phyloP scores from a whole-genome alignment of 1,284 basidiomycete species.

The Irpex sp. region DNA sequence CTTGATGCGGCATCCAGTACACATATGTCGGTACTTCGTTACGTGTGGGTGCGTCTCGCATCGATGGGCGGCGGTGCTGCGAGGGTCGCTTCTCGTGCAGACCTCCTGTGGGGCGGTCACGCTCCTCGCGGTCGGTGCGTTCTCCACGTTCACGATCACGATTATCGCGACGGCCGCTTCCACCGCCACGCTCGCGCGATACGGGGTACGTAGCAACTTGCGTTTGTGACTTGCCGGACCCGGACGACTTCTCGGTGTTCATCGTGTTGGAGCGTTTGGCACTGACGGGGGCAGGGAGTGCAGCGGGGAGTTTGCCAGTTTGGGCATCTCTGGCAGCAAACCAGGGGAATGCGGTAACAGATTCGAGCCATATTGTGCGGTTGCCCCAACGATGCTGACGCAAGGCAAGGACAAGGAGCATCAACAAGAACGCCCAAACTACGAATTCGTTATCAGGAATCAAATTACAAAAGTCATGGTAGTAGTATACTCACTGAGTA shows the following conservation, averaged over 20 bases:
- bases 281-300: slow-evolving; percentile 31
- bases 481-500: slow-evolving; percentile 44
- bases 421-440: slow-evolving; percentile 60
- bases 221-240: background rate
- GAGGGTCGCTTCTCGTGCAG: slow-evolving; percentile 8
- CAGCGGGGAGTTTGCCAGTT: slow-evolving; percentile 21
- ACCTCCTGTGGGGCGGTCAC: background rate
- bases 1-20: slow-evolving; percentile 30
- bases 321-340: slow-evolving; percentile 40
- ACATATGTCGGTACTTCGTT: slow-evolving; percentile 31
- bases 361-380: slow-evolving; percentile 66
- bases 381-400: slow-evolving; percentile 60
- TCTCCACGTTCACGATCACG: background rate
- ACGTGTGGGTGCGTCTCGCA: slow-evolving; percentile 20
- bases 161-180: slow-evolving; percentile 4
- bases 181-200: slow-evolving; percentile 12
- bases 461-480: background rate
- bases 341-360: slow-evolving; percentile 70
- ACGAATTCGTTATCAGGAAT: background rate
- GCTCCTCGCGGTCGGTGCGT: background rate
- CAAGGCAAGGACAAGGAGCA: slow-evolving; percentile 58
- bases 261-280: slow-evolving; percentile 24
- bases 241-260: background rate
- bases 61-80: slow-evolving; percentile 13
- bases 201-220: background rate